Base-by-base conservation (phyloP, 306 rosid species). In the Casuarina glauca region DNA sequence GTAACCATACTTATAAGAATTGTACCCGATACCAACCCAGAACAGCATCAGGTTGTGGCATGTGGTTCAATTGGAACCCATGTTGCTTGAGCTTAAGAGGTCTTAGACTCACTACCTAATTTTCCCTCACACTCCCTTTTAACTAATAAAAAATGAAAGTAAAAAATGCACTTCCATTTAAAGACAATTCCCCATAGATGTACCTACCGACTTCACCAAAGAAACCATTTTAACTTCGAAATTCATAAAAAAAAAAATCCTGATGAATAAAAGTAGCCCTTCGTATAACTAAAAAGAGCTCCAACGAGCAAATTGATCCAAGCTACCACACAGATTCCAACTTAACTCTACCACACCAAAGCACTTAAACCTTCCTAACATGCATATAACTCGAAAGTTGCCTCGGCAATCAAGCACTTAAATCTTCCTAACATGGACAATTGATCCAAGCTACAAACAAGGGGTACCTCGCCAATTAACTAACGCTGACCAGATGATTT, bases 121-220 rank as follows among this genome's bases (percentile, higher is more conserved):
- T 20, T 20, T 20, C 26, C 26, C 26, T 0, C 26, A 20, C 26
- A 20, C 26, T 20, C 26, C 26, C 26, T 20, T 20, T 20, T 20
- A 20, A 20, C 26, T 20, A 20, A 20, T 20, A 20, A 20, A 20
- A 20, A 20, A 20, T 20, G 26, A 20, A 20, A 20, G 26, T 20
- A 20, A 20, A 20, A 20, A 20, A 20, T 20, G 26, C 26, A 20
- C 26, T 20, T 20, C 26, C 26, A 20, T 20, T 20, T 20, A 20
- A 20, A 20, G 26, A 20, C 26, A 20, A 20, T 20, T 20, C 26
- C 26, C 26, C 0, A 20, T 20, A 20, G 26, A 20, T 20, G 26
- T 60, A 49, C 48, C 39, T 36, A 51, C 69, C 35, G 72, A 54
- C 62, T 4, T 57, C 70, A 62, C 64, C 52, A 42, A 78, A 20